A percentile compares a stretch with the other conserved stretches of the same genome.
These are phyloP conservation scores for Sarocladium oryzae DNA, from an alignment of 2,329 filamentous ascomycete species.

Conservation along the genomic window DNA sequence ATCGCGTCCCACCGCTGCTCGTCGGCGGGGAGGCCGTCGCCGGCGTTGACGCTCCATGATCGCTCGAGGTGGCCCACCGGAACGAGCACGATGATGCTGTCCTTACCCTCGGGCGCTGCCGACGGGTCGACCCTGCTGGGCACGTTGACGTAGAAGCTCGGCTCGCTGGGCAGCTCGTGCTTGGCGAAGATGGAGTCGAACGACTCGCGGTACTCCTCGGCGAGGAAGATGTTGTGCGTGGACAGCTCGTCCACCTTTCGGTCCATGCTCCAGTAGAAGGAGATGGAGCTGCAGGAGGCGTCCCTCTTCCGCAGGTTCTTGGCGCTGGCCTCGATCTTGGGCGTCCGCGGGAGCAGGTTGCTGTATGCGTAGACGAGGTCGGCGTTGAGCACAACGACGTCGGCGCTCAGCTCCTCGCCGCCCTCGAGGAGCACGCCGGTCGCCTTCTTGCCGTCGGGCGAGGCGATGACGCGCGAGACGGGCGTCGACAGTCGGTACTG, in stretches of 20 bases:
- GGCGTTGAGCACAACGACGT: conserved; percentile 64
- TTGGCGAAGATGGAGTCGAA: conserved; percentile 71
- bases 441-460: conserved; percentile 42
- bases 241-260: conserved; percentile 54
- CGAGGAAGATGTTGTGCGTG: conserved; percentile 73
- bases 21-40: conserved; percentile 25
- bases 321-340: conserved; percentile 31
- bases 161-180: conserved; percentile 59
- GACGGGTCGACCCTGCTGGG: conserved; percentile 61
- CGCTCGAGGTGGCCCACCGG: conserved; percentile 62
- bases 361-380: conserved; percentile 71
- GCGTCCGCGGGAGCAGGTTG: conserved; percentile 53
- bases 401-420: conserved; percentile 53
- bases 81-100: conserved; percentile 63
- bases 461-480: conserved; percentile 49
- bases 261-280: conserved; percentile 68
- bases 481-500: conserved; percentile 54
- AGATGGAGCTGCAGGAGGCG: conserved; percentile 66
- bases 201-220: conserved; percentile 64
- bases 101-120: conserved; percentile 59
- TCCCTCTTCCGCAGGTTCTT: conserved; percentile 38
- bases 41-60: conserved; percentile 27
- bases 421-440: conserved; percentile 53
- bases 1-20: conserved; percentile 57
- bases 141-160: conserved; percentile 73